Percentiles rank a stretch among this genome's conserved stretches.
These are phyloP conservation scores for Straminergon stramineum DNA, from an alignment of 225 moss, liverwort and hornwort species.

Conservation along the genomic window DNA sequence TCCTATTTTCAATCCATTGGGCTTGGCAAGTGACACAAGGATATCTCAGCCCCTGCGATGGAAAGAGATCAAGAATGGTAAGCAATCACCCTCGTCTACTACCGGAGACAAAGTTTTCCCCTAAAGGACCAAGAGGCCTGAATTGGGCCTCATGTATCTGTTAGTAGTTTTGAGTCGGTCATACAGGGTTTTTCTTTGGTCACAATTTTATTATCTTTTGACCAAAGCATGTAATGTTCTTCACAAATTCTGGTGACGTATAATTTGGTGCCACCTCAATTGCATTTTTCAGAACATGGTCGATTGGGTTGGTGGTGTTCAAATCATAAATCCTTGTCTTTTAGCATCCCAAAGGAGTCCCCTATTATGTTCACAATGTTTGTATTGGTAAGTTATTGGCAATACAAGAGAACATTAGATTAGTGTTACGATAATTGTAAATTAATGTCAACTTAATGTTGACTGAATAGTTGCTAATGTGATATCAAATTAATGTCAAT, in stretches of 20 bases:
- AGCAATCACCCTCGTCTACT: background rate
- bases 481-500: background rate
- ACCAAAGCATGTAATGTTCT: background rate
- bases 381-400: background rate
- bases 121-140: background rate
- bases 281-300: background rate
- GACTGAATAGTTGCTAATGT: background rate
- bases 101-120: background rate
- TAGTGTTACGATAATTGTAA: background rate
- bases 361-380: background rate
- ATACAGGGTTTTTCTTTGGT: background rate
- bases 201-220: background rate
- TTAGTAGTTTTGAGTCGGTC: background rate
- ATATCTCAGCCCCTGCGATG: conserved; percentile 20
- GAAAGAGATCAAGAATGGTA: conserved; percentile 65
- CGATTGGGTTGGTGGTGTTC: background rate
- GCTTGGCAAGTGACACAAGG: conserved; percentile 23
- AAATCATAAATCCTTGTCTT: background rate
- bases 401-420: background rate
- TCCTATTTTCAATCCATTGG: conserved; percentile 46
- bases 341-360: background rate
- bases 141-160: background rate
- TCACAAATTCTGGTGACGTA: background rate
- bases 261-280: background rate
- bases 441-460: background rate